Evolutionary conservation across 495 filamentous ascomycete genomes (phyloP), one percentile per base, ranked within the genome.

Genomic region (Polyplosphaeria fusca): DNA sequence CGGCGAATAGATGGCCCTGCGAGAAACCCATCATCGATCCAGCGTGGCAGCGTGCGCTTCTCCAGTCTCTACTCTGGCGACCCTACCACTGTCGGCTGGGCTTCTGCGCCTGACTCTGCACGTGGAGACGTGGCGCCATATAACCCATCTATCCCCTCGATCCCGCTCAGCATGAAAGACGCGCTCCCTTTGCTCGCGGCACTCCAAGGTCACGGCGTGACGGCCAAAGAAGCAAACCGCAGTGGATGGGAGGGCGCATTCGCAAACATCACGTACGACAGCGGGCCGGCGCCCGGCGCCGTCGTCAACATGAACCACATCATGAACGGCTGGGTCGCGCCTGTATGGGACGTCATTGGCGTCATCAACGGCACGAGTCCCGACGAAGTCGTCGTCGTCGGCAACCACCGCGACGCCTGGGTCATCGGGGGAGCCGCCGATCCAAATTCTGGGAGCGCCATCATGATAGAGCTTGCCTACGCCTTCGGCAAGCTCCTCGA

Each of bases 261-360:
- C 27, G 35, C 52, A 19, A 65, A 68, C 47, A 63, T 62, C 26
- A 60, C 54, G 2, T 71, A 71, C 46, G 61, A 48, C 53, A 67
- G 58, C 27, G 68, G 68, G 0, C 68, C 68, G 5, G 43, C 67
- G 12, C 60, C 65, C 3, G 65, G 58, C 19, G 55, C 52, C 1
- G 41, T 52, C 7, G 42, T 71, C 1, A 38, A 51, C 22, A 52
- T 71, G 43, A 32, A 50, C 28, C 67, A 70, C 51, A 35, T 52
- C 13, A 63, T 68, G 63, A 37, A 58, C 30, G 55, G 66, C 23
- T 51, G 18, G 14, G 63, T 56, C 18, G 61, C 52, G 13, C 63
- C 63, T n/a, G 57, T 70, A 19, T 71, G 69, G 69, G 59, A 71
- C 32, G 63, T 58, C 28, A 67, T 71, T 43, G 69, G 67, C 12